phyloP scores from a whole-genome alignment of 2,329 filamentous ascomycete species.

The Colletotrichum orbiculare region DNA sequence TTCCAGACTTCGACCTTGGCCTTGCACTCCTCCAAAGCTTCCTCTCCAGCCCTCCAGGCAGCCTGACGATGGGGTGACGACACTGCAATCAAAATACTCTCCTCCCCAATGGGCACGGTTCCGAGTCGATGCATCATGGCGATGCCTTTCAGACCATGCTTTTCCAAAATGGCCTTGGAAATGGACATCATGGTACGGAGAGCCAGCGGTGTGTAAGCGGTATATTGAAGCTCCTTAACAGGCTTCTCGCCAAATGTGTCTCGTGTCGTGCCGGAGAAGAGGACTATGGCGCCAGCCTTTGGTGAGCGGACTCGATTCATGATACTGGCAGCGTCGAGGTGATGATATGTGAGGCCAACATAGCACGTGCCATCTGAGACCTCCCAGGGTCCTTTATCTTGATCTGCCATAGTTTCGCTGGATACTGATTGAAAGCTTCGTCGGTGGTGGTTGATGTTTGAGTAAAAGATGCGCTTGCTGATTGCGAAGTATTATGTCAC shows the following conservation, averaged over 20 bases:
- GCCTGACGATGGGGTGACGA: constrained; percentile 84
- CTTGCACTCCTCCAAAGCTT: constrained; percentile 89
- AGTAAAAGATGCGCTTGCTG: too few species aligned
- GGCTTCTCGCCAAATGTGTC: constrained; percentile 77
- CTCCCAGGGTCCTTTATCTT: constrained; percentile 47
- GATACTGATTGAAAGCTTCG: not conserved
- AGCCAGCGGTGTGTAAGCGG: constrained; percentile 77
- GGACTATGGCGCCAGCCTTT: constrained; percentile 78
- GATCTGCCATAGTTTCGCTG: constrained; percentile 2
- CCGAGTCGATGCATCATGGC: constrained; percentile 88
- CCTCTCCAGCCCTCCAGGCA: constrained; percentile 89
- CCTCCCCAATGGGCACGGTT: constrained; percentile 87
- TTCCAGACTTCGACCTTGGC: constrained; percentile 95
- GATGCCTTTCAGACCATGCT: constrained; percentile 77
- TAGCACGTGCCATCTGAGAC: constrained; percentile 65
- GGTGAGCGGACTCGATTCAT: constrained; percentile 78
- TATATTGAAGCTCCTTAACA: constrained; percentile 81
- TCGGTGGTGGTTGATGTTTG: too few species aligned
- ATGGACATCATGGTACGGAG: constrained; percentile 76
- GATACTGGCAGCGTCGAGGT: constrained; percentile 66
- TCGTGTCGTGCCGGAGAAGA: constrained; percentile 83
- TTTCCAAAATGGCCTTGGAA: constrained; percentile 63
- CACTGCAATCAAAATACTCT: constrained; percentile 91
- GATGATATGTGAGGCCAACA: constrained; percentile 74
- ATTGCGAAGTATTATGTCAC: too few species aligned